phyloP scores from a whole-genome alignment of 2,329 filamentous ascomycete genomes.

The Nothopassalora personata region DNA sequence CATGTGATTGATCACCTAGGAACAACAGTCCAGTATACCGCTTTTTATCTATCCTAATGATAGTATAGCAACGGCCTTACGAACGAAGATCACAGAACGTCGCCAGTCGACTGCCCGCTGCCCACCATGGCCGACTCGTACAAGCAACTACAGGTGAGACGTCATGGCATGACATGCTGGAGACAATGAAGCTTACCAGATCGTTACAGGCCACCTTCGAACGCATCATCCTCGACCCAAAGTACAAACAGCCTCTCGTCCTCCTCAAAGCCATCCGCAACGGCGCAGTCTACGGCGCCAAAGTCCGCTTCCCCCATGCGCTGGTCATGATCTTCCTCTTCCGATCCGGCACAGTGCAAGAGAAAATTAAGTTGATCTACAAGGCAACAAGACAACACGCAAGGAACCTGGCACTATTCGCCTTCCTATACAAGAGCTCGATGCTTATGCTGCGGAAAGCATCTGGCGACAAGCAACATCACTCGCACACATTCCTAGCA shows the following conservation, averaged over 20 bases:
- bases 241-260: constrained; percentile 77
- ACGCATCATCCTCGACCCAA: constrained; percentile 71
- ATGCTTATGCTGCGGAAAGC: constrained; percentile 65
- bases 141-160: constrained; percentile 8
- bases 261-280: constrained; percentile 92
- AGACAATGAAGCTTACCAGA: background rate
- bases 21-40: background rate
- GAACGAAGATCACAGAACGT: background rate
- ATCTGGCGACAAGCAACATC: constrained; percentile 55
- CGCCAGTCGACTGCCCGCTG: background rate
- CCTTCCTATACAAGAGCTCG: constrained; percentile 78
- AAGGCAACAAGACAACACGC: constrained; percentile 88
- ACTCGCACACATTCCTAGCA: constrained; percentile 78
- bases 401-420: constrained; percentile 85
- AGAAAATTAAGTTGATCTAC: constrained; percentile 73
- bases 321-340: constrained; percentile 98
- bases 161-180: background rate
- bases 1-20: background rate
- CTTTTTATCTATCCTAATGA: background rate
- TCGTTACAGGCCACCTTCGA: constrained; percentile 60
- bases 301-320: constrained; percentile 97
- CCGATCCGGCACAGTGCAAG: constrained; percentile 72
- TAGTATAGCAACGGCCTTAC: background rate
- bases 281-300: constrained; percentile 92
- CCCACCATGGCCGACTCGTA: constrained; percentile 8